Percentiles rank a stretch among this genome's conserved stretches.
phyloP scores from a whole-genome alignment of 2,329 filamentous ascomycete genomes.

The Aspergillus udagawae region DNA sequence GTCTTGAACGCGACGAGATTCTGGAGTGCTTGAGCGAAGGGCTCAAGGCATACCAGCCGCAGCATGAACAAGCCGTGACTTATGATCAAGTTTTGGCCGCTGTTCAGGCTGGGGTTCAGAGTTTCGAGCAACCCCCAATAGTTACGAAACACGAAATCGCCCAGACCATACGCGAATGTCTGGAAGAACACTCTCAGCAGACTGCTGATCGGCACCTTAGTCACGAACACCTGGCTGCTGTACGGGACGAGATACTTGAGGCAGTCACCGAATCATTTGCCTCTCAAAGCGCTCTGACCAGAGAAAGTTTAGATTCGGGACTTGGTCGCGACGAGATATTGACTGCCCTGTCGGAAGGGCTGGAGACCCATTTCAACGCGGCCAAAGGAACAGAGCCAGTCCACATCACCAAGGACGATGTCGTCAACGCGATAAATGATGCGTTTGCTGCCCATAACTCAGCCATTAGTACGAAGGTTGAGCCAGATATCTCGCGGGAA shows the following conservation, averaged over 20 bases:
- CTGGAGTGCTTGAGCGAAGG: conserved; percentile 82
- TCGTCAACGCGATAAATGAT: conserved; percentile 29
- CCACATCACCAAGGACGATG: conserved; percentile 27
- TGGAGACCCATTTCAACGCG: conserved; percentile 44
- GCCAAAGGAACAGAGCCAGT: conserved; percentile 53
- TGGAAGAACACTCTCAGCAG: conserved; percentile 49
- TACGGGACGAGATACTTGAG: conserved; percentile 33
- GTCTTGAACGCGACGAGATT: conserved; percentile 85
- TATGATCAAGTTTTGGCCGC: conserved; percentile 82
- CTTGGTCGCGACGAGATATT: conserved; percentile 56
- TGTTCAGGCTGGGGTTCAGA: conserved; percentile 78
- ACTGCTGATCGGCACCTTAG: conserved; percentile 15
- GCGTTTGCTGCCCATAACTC: conserved; percentile 30
- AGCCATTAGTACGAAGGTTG: conserved; percentile 25
- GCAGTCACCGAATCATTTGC: conserved; percentile 26
- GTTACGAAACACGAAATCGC: conserved; percentile 81
- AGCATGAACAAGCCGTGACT: conserved; percentile 58
- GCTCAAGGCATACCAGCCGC: conserved; percentile 65
- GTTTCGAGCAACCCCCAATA: conserved; percentile 67
- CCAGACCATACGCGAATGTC: conserved; percentile 75
- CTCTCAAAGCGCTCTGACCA: conserved; percentile 29
- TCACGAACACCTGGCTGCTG: conserved; percentile 24
- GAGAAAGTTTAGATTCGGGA: conserved; percentile 28
- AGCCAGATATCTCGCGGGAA: conserved; percentile 49
- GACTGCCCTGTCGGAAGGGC: conserved; percentile 56